Evolutionary conservation across 2,329 filamentous ascomycete genomes (phyloP), one percentile per base, ranked within the genome.

Genomic region (Lasiodiplodia gonubiensis): DNA sequence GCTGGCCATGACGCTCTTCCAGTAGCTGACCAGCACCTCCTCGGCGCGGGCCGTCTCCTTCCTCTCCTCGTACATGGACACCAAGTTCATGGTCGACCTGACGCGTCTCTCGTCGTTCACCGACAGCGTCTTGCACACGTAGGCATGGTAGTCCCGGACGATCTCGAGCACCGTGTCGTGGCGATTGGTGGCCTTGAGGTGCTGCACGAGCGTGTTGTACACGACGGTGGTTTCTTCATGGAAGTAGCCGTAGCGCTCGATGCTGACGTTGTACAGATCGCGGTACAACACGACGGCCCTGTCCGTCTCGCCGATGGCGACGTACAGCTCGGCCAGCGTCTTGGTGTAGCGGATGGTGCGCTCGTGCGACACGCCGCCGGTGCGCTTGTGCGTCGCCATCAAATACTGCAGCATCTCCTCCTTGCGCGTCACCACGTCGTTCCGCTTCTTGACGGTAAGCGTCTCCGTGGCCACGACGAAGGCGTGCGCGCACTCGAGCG

Each of bases 261-360:
- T 70, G 18, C 69, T 71, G 63, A 73, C 64, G 35, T 63, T 61
- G 51, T 74, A 72, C 16, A 74, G 68, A 33, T 70, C 61, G 12
- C 71, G 69, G 64, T 74, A 74, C 16, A 73, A 61, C 21, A 68
- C 49, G 16, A 72, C 70, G 8, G 72, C 72, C 25, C 71, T 66
- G n/a, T 68, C 67, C 30, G 72, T 66, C 16, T 71, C 39, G 10
- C 64, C 37, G 30, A 71, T 68, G 14, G 72, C 67, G 27, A 74
- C 67, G 48, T 74, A 71, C 12, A 74, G 65, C 46, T 71, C 70
- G 7, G 72, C 72, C 14, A 74, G 66, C 1, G 71, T 64, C 16
- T 61, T 68, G 18, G 71, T 42, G 64, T 74, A 74, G 25, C 68
- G 55, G 23, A 71, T 69, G 5, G 54, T 57, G 4, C 35, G 30